These are phyloP conservation scores for Phoenix dactylifera DNA, from an alignment of 176 grass and related monocot species.

Conservation along the genomic window DNA sequence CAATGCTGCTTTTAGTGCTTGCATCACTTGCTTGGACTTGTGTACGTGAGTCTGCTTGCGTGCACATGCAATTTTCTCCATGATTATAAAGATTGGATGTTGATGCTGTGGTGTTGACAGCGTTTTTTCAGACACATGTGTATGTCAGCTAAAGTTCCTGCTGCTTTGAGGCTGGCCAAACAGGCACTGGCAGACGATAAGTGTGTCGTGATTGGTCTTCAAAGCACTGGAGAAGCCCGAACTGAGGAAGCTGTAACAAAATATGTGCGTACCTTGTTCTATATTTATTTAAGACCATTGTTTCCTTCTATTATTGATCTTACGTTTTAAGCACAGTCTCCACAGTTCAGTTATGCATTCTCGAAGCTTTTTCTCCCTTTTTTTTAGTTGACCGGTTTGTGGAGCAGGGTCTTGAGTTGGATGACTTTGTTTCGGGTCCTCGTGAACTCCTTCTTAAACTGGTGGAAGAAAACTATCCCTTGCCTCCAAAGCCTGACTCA, in stretches of 20 bases:
- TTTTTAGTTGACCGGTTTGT: slow-evolving; percentile 10
- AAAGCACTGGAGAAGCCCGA: slow-evolving; percentile 98
- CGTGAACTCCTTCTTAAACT: slow-evolving; percentile 94
- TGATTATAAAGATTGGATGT: too few species aligned
- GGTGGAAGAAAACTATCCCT: slow-evolving; percentile 91
- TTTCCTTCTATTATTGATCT: not conserved
- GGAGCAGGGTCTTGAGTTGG: slow-evolving; percentile 86
- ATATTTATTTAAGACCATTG: not conserved
- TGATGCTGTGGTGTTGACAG: slow-evolving; percentile 41
- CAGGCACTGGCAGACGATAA: slow-evolving; percentile 69
- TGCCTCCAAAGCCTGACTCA: slow-evolving; percentile 66
- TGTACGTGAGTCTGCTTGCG: not conserved
- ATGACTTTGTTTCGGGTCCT: slow-evolving; percentile 96
- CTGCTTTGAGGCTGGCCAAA: slow-evolving; percentile 66
- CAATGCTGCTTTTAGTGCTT: too few species aligned
- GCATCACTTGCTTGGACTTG: too few species aligned
- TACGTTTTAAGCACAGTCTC: not conserved
- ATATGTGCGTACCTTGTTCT: slow-evolving; percentile 58
- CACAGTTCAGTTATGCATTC: not conserved
- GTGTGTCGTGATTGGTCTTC: slow-evolving; percentile 96
- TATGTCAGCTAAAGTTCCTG: slow-evolving; percentile 97
- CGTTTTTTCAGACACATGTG: slow-evolving; percentile 98
- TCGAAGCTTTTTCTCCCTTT: slow-evolving; percentile 9
- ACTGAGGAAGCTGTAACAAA: slow-evolving; percentile 92
- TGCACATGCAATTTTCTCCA: slow-evolving; percentile 3